Evolutionary conservation across 371 early-diverging fungal genomes (phyloP).

Genomic region (Lichtheimia corymbifera): DNA sequence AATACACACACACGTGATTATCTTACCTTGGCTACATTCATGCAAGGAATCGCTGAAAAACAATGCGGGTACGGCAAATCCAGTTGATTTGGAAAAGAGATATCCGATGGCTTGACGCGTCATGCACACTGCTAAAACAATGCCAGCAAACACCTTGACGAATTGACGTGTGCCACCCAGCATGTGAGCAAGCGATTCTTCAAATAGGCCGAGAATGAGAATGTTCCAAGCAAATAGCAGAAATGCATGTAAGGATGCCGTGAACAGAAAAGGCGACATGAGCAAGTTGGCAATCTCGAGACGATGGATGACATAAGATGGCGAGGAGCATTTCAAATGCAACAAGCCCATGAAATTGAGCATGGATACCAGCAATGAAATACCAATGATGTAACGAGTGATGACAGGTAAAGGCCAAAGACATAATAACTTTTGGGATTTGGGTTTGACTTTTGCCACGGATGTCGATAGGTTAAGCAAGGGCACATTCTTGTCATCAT

Average conservation of each 20-base stretch:
- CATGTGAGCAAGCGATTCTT: constrained; percentile 50
- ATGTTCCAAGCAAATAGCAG: constrained; percentile 48
- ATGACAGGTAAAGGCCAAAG: constrained; percentile 55
- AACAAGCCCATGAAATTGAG: constrained; percentile 32
- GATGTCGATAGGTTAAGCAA: constrained; percentile 1
- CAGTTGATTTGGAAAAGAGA: constrained; percentile 58
- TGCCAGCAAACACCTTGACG: constrained; percentile 30
- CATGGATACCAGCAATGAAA: constrained; percentile 39
- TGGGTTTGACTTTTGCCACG: constrained; percentile 18
- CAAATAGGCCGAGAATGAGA: constrained; percentile 52
- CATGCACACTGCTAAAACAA: constrained; percentile 31
- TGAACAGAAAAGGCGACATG: constrained; percentile 51
- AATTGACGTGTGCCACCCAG: constrained; percentile 51
- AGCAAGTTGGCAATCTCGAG: constrained; percentile 39
- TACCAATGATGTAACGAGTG: constrained; percentile 47
- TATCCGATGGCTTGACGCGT: constrained; percentile 52
- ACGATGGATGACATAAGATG: constrained; percentile 48
- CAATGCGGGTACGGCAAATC: constrained; percentile 57
- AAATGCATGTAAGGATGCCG: constrained; percentile 33
- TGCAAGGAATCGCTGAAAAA: constrained; percentile 65
- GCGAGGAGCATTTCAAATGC: constrained; percentile 42
- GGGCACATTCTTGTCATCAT: not conserved
- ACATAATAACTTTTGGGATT: constrained; percentile 48
- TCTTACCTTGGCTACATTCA: constrained; percentile 64
- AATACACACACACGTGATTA: no score